Evolutionary conservation across 1,284 basidiomycete genomes (phyloP), one percentile per base, ranked within the genome.

Genomic region (Ganoderma lucidum): DNA sequence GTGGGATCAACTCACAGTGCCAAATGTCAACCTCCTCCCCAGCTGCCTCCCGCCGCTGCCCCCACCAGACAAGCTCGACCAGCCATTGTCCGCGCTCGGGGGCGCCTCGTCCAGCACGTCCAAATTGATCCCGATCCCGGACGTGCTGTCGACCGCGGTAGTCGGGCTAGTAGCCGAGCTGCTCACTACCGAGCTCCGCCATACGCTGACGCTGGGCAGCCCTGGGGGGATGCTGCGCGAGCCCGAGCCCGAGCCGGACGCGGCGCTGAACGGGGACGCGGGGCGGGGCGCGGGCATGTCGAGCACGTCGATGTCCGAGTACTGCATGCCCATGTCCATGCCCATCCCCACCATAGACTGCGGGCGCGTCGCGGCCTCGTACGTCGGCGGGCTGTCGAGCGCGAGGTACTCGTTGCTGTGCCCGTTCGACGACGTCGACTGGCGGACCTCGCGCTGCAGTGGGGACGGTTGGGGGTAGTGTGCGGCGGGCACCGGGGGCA

Each of bases 31-130:
- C 62, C 89, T 81, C 63, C 85, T 82, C 23, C 81, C 82, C 48
- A 53, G 23, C 12, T 53, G 62, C 80, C 77, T 44, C 65, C 19
- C 76, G 75, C 53, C 48, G 37, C 77, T 76, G 53, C 75, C 71
- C 56, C 77, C 78, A n/a, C 79, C 72, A 12, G 88, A 81, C 71
- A 92, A 79, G 14, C 81, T 81, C 68, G 86, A 82, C 91, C 90
- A 92, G 3, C 83, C 80, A 65, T 85, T 85, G 19, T 83, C 82
- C 39, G 90, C 86, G 65, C 75, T 75, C 1, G 90, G 90, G 6
- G 90, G 91, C 35, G 83, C 88, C 42, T 91, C 88, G 68, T 92
- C 91, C 14, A 91, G 79, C 6, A 90, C 75, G 74, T 92, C 89
- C 30, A 89, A 84, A 3, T 83, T 79, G 65, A 56, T 32, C 17